Evolutionary conservation across 768 basidiomycete genomes (phyloP).

Genomic region (Porphyrellus cyaneotinctus): DNA sequence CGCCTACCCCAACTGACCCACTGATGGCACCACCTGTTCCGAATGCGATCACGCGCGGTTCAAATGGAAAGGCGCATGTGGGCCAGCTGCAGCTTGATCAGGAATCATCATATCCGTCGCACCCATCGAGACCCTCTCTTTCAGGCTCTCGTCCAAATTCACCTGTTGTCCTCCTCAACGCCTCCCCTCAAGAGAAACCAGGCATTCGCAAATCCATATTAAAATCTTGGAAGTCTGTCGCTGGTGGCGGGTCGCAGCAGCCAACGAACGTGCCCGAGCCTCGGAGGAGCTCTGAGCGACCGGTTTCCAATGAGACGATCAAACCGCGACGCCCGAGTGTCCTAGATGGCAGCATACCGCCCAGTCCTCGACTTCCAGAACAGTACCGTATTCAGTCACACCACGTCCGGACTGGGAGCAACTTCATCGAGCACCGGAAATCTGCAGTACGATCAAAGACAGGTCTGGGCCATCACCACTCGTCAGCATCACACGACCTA

Average conservation of each 20-base stretch:
- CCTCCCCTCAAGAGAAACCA: conserved; percentile 39
- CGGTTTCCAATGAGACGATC: conserved; percentile 31
- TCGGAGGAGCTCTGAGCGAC: conserved; percentile 39
- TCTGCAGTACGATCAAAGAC: conserved; percentile 17
- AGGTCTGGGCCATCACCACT: conserved; percentile 17
- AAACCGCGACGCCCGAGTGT: conserved; percentile 46
- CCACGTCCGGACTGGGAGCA: conserved; percentile 31
- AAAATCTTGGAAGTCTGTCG: conserved; percentile 56
- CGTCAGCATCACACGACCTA: conserved; percentile 32
- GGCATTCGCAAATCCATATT: conserved; percentile 66
- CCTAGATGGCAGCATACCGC: conserved; percentile 47
- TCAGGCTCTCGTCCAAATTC: conserved; percentile 30
- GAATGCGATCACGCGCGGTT: conserved; percentile 4
- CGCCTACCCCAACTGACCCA: conserved; percentile 36
- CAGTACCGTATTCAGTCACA: conserved; percentile 40
- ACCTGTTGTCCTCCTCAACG: conserved; percentile 14
- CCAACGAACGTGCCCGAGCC: conserved; percentile 30
- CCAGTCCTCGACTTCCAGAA: conserved; percentile 59
- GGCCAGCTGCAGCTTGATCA: conserved; percentile 67
- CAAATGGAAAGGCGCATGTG: conserved; percentile 28
- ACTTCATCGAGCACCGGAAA: conserved; percentile 27
- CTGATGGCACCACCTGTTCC: conserved; percentile 28
- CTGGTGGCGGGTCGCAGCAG: conserved; percentile 32
- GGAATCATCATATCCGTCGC: conserved; percentile 48
- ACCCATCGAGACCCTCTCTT: conserved; percentile 32